Conservation (phyloP, 768 basidiomycete genomes). For the Crassisporium funariophilum region DNA sequence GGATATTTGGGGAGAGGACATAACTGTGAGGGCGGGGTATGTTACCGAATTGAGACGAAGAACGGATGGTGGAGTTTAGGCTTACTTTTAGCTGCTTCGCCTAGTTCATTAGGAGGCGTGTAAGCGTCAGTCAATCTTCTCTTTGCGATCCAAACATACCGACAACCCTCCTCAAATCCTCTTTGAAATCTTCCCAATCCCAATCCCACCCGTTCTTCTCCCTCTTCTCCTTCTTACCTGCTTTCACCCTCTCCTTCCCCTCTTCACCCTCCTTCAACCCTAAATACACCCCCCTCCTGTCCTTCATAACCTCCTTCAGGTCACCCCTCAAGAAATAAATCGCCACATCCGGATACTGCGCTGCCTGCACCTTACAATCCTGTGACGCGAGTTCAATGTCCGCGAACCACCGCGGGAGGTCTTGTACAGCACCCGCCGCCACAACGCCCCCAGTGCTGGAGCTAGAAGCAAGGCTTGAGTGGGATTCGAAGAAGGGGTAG, state of each 20-base stretch:
- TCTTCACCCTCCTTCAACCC: slow-evolving; percentile 10
- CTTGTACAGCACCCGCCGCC: slow-evolving; percentile 10
- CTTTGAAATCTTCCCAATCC: slow-evolving; percentile 27
- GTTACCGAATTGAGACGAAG: neutral
- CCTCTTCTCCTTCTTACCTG: neutral
- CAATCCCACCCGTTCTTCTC: slow-evolving; percentile 17
- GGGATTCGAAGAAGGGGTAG: slow-evolving; percentile 26
- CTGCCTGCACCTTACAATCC: slow-evolving; percentile 18
- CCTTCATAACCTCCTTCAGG: slow-evolving; percentile 25
- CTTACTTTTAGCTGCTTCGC: slow-evolving; percentile 23
- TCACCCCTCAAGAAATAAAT: slow-evolving; percentile 31
- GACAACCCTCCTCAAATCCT: slow-evolving; percentile 26
- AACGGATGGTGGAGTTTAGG: neutral
- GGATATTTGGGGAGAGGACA: slow-evolving; percentile 10
- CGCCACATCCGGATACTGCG: slow-evolving; percentile 26
- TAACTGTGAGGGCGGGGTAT: slow-evolving; percentile 1
- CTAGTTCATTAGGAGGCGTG: no score
- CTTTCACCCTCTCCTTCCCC: slow-evolving; percentile 14
- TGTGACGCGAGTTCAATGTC: slow-evolving; percentile 21
- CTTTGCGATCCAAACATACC: slow-evolving; percentile 18
- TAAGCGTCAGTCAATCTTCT: no score
- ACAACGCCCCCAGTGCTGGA: neutral
- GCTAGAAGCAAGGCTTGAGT: neutral
- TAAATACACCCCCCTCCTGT: slow-evolving; percentile 21
- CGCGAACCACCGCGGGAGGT: slow-evolving; percentile 24